Evolutionary conservation across 805 yeast species (phyloP).

Genomic region (Candida ficus): DNA sequence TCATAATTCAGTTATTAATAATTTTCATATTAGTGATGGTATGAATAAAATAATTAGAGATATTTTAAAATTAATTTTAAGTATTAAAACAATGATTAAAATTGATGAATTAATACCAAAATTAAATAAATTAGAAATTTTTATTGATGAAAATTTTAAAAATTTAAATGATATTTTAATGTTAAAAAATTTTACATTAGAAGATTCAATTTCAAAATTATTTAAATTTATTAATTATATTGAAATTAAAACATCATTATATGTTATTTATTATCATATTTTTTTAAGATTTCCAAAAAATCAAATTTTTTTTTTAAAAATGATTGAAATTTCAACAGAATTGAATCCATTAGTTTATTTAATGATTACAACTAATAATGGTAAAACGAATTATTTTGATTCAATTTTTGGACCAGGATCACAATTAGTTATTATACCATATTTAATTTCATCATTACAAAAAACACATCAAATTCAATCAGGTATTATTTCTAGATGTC

Average conservation of each 20-base stretch:
- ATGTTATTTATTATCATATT: constrained; percentile 22
- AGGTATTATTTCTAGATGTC: constrained; percentile 24
- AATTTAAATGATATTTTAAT: constrained; percentile 25
- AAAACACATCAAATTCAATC: constrained; percentile 16
- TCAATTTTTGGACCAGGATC: constrained; percentile 21
- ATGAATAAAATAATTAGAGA: constrained; percentile 28
- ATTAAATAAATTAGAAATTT: constrained; percentile 33
- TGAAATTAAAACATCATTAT: constrained; percentile 23
- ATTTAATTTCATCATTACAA: constrained; percentile 17
- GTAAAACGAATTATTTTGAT: constrained; percentile 23
- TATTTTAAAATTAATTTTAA: constrained; percentile 34
- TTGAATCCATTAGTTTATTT: constrained; percentile 22
- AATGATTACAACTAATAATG: constrained; percentile 21
- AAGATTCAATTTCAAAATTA: constrained; percentile 21
- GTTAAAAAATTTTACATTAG: constrained; percentile 14
- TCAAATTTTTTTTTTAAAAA: constrained; percentile 11
- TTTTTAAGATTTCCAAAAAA: constrained; percentile 16
- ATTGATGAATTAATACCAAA: constrained; percentile 32
- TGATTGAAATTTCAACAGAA: constrained; percentile 19
- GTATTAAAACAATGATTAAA: constrained; percentile 34
- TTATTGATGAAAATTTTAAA: constrained; percentile 28
- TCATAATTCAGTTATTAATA: constrained; percentile 36
- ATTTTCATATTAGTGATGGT: constrained; percentile 27
- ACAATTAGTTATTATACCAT: constrained; percentile 21
- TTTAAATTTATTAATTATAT: constrained; percentile 25